Evolutionary conservation across 2,329 filamentous ascomycete species (phyloP).

Genomic region (Lecanosticta acicola): DNA sequence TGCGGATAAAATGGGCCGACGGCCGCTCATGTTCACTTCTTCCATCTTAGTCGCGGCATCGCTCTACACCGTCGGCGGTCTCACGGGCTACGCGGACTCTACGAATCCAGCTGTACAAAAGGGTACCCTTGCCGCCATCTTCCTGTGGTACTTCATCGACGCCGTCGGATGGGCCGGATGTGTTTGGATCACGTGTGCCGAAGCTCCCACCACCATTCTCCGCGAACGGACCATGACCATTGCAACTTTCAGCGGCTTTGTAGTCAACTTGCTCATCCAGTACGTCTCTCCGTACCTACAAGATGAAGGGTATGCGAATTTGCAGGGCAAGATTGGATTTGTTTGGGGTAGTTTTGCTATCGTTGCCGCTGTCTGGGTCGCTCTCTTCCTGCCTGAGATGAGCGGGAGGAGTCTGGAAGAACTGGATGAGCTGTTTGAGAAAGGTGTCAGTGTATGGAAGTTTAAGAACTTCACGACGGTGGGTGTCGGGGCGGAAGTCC

Average conservation of each 20-base stretch:
- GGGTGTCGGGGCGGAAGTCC: constrained; percentile 12
- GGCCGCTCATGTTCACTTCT: constrained; percentile 11
- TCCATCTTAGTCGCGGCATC: constrained; percentile 3
- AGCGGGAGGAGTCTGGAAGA: constrained; percentile 10
- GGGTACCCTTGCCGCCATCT: constrained; percentile 9
- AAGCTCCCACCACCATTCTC: constrained; percentile 8
- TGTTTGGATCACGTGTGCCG: constrained; percentile 13
- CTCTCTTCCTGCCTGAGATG: constrained; percentile 11
- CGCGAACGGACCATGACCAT: constrained; percentile 11
- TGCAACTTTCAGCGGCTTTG: constrained; percentile 9
- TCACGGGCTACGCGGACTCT: constrained; percentile 8
- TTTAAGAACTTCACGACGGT: constrained; percentile 10
- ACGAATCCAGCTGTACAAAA: constrained; percentile 2
- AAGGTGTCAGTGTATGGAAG: constrained; percentile 10
- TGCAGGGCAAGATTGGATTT: constrained; percentile 12
- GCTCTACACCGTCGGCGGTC: constrained; percentile 6
- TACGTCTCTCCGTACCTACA: constrained; percentile 12
- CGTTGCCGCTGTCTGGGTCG: constrained; percentile 8
- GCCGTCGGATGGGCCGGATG: constrained; percentile 3
- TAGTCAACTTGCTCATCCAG: constrained; percentile 13
- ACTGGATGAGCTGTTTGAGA: constrained; percentile 13
- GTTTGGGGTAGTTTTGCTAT: constrained; percentile 11
- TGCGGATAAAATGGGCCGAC: constrained; percentile 8
- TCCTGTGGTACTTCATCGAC: constrained; percentile 7
- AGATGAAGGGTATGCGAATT: constrained; percentile 9